Percentiles rank a stretch among this genome's conserved stretches.
Conservation (phyloP, 2,329 filamentous ascomycete species). For the Elsinoe necatrix region DNA sequence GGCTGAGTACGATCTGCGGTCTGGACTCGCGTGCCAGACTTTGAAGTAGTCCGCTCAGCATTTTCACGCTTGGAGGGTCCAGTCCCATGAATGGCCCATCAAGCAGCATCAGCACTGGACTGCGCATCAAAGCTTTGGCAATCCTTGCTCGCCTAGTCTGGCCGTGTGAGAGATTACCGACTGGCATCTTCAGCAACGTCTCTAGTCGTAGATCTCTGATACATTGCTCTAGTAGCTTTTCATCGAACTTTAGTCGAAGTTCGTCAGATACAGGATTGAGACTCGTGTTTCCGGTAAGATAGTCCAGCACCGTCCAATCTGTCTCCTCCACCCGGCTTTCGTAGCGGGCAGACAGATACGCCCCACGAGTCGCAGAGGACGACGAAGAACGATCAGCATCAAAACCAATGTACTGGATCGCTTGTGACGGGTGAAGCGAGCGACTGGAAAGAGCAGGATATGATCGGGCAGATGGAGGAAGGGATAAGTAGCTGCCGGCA, state of each 20-base stretch:
- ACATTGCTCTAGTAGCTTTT: conserved; percentile 52
- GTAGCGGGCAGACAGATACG: conserved; percentile 83
- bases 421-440: conserved; percentile 50
- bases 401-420: conserved; percentile 87
- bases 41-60: conserved; percentile 62
- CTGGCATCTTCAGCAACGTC: conserved; percentile 66
- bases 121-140: conserved; percentile 69
- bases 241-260: conserved; percentile 36
- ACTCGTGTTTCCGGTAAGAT: conserved; percentile 71
- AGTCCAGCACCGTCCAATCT: conserved; percentile 77
- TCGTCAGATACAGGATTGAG: conserved; percentile 60
- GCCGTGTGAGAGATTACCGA: conserved; percentile 86
- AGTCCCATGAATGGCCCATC: conserved; percentile 97
- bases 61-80: conserved; percentile 70
- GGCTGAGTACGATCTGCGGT: conserved; percentile 66
- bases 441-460: conserved; percentile 68
- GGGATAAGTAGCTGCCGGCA: conserved; percentile 63
- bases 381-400: conserved; percentile 59
- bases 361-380: conserved; percentile 54
- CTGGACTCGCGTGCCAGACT: conserved; percentile 56
- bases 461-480: conserved; percentile 65
- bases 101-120: conserved; percentile 72
- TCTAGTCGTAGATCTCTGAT: conserved; percentile 61
- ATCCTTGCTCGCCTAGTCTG: conserved; percentile 83
- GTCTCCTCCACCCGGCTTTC: conserved; percentile 79